Base-by-base conservation (phyloP, 2,329 filamentous ascomycete genomes). In the Fusarium denticulatum region DNA sequence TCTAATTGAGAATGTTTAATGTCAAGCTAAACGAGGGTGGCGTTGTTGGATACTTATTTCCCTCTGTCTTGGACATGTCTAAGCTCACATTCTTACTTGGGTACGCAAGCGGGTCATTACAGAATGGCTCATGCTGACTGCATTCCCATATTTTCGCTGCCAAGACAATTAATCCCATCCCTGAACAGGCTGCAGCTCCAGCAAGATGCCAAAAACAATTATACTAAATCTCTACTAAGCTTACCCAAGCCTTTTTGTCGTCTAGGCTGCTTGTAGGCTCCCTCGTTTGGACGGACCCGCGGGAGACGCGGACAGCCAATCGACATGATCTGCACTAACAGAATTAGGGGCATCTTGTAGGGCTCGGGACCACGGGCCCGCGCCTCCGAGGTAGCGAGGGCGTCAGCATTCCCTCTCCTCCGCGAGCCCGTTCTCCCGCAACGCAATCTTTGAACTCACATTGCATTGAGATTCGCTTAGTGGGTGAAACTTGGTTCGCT, bases 301-400 rank as follows among this genome's bases (percentile, higher is more conserved):
- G 59, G 67, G 18, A 20, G 24, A 18, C 30, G 43, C 24, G 59
- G 65, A 34, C 32, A 59, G 34, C 65, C 67, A 69, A 70, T 70
- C 60, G 42, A 40, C 28, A 20, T 32, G n/a, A 47, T 56, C 13
- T 13, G 9, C 63, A 34, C 52, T 59, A 60, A 39, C 40, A 7
- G 7, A n/a, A 39, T 36, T 42, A 39, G 37, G 34, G 37, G 39
- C 24, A 34, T n/a, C 36, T 37, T 15, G 22, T 26, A 34, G 11
- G 13, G 6, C 39, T 53, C 66, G 62, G 67, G 16, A 32, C 20
- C 40, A 50, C 66, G 66, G 69, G 32, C 13, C 70, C 70, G 59
- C 50, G 70, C 61, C 37, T 62, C 71, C 71, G 71, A 67, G 70
- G 71, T 26, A 45, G 45, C 70, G 61, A 60, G 71, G 71, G 69